phyloP scores from a whole-genome alignment of 148 eudicot species.

The Gaultheria prostrata region DNA sequence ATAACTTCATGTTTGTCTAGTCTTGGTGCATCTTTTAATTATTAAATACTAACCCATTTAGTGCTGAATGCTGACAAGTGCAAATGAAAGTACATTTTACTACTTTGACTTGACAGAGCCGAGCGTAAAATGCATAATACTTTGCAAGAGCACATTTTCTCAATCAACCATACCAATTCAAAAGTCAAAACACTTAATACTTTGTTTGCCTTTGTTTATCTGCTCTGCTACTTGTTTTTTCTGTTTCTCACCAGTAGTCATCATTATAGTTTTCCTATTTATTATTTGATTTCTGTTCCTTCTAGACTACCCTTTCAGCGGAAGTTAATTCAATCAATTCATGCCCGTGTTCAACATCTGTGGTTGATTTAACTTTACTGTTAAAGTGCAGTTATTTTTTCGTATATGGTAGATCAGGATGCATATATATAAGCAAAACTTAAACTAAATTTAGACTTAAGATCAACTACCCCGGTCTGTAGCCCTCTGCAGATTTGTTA shows the following conservation, averaged over 20 bases:
- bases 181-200: neutral
- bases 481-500: neutral
- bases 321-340: neutral
- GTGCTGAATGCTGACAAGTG: conserved; percentile 3
- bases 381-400: neutral
- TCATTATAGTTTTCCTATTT: neutral
- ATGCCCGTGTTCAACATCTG: neutral
- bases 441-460: neutral
- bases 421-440: no score
- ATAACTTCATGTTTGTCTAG: neutral
- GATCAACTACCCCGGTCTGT: neutral
- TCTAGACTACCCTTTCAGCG: neutral
- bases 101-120: neutral
- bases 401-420: neutral
- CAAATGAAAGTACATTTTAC: neutral
- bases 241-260: neutral
- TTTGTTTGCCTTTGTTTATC: neutral
- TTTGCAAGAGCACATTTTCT: neutral
- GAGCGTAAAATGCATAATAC: neutral
- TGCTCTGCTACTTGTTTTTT: neutral
- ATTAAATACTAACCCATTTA: neutral
- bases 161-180: neutral
- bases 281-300: neutral
- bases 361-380: neutral
- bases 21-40: neutral